Conservation (phyloP, 2,329 filamentous ascomycete genomes). For the Apiospora pterosperma region DNA sequence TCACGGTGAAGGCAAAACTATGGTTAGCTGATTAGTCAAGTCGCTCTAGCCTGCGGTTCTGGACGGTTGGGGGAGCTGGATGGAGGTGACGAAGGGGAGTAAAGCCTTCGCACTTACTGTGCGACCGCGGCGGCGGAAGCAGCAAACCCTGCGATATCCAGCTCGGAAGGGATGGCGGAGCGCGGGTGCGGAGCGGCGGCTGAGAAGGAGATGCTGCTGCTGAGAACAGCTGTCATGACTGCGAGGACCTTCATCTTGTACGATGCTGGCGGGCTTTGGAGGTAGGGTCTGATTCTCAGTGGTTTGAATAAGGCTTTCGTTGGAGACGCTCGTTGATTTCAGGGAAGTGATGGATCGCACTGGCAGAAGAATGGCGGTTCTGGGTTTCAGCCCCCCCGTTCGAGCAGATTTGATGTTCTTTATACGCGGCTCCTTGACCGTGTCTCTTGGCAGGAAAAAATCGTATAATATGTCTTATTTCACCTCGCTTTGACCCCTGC, state of each 20-base stretch:
- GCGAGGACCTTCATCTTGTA: not conserved
- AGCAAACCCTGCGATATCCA: not conserved
- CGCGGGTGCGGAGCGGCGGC: not conserved
- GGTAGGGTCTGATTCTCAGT: not conserved
- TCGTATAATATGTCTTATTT: not conserved
- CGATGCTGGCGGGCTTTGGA: not conserved
- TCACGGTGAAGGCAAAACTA: constrained; percentile 19
- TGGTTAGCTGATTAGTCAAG: not conserved
- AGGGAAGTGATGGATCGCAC: not conserved
- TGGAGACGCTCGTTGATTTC: not conserved
- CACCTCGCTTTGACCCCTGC: not conserved
- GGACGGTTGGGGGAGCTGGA: not conserved
- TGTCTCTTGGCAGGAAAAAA: not conserved
- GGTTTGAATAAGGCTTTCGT: not conserved
- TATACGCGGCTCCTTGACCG: not conserved
- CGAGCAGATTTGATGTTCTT: not conserved
- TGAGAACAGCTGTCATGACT: not conserved
- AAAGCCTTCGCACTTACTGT: not conserved
- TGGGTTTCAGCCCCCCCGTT: not conserved
- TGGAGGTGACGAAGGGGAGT: not conserved
- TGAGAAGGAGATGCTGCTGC: not conserved
- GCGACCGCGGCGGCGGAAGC: not conserved
- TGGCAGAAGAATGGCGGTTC: not conserved
- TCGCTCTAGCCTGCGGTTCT: not conserved
- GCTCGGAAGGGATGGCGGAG: not conserved